Evolutionary conservation across 352 stramenopile genomes (phyloP), one percentile per base, ranked within the genome.

Genomic region (Pseudoperonospora humuli): DNA sequence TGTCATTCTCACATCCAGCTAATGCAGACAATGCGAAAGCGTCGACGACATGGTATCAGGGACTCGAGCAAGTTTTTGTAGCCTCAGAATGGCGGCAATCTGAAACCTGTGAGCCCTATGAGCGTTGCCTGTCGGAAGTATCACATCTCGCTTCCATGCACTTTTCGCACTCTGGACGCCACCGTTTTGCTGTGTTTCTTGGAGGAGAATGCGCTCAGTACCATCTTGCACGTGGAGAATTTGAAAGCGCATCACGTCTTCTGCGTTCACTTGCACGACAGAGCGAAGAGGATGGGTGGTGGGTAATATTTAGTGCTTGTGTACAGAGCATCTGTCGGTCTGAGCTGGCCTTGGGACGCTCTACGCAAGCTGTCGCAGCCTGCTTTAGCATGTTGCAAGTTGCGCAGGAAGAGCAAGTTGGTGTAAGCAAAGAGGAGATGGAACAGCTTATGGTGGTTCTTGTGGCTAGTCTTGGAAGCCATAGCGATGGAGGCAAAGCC

Each of bases 251-350:
- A 2, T 86, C 72, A 0, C 60, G 72, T 5, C 46, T 87, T 2
- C 66, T 87, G n/a, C 70, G 75, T 3, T 84, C 74, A 0, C 68
- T 86, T 7, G 67, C 74, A 7, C 67, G 72, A 3, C 79, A 87
- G 54, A 84, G 71, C 31, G 63, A 87, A 40, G 71, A 84, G 52
- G 79, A 92, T 53, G 78, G 83, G 8, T 92, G 79, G 79, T 85
- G 69, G 66, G 24, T 18, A 2, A 74, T 88, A 9, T 71, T 79
- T 42, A 60, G 57, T 23, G 64, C 66, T 34, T 81, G 60, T 37
- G 61, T 82, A 7, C 67, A 55, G 1, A 55, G 58, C 35, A 81
- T 89, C 31, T 87, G 72, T 45, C 64, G 61, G 14, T 50, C 68
- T 4, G 72, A 88, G 36, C 39, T 88, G 9, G 61, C 63, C 11